phyloP scores from a whole-genome alignment of 2,329 filamentous ascomycete genomes.

The Penicillium sp. region DNA sequence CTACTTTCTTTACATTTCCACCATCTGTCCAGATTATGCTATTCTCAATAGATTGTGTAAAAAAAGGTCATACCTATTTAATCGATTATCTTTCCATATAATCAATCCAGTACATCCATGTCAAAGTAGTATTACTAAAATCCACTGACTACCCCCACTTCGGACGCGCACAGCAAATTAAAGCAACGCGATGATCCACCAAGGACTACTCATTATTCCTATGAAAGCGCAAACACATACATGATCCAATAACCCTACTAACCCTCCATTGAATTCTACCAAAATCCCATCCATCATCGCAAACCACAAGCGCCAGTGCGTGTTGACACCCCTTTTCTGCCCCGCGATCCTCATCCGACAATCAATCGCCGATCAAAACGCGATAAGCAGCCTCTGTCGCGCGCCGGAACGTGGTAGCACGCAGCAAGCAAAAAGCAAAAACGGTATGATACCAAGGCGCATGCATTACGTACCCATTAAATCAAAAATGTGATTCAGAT shows the following conservation, averaged over 20 bases:
- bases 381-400: constrained; percentile 13
- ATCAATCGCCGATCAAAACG: constrained; percentile 9
- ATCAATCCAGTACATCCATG: neutral
- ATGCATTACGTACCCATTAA: neutral
- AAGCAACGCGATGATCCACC: neutral
- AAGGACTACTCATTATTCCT: neutral
- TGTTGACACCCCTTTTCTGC: constrained; percentile 8
- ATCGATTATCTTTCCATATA: neutral
- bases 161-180: constrained; percentile 9
- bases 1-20: neutral
- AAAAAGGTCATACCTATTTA: neutral
- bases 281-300: neutral
- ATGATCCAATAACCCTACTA: neutral
- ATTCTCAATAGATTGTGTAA: neutral
- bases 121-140: neutral
- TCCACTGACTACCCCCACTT: constrained; percentile 4
- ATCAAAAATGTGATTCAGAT: neutral
- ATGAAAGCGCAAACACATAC: neutral
- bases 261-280: neutral
- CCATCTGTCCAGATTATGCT: neutral
- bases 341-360: constrained; percentile 6
- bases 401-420: neutral
- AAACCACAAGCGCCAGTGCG: neutral
- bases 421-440: neutral
- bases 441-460: neutral